These are phyloP conservation scores for Blastomyces silverae DNA, from an alignment of 2,329 filamentous ascomycete species.

Conservation along the genomic window DNA sequence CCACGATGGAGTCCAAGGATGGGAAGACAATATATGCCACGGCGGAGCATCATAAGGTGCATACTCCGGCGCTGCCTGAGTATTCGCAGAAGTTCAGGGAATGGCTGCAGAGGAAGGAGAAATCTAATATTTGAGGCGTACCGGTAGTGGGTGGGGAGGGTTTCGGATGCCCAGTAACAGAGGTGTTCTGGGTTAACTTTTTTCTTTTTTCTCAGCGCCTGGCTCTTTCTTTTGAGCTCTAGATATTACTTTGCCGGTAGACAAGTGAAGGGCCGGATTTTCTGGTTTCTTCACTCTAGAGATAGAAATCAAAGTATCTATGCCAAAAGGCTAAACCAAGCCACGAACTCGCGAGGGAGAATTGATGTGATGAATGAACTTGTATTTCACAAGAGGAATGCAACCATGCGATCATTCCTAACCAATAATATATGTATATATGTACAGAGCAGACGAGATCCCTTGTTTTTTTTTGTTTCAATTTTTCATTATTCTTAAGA, in stretches of 20 bases:
- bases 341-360: background rate
- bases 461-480: conserved; percentile 20
- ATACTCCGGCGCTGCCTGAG: conserved; percentile 36
- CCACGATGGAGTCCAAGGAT: conserved; percentile 46
- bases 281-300: background rate
- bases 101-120: conserved; percentile 7
- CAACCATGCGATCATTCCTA: conserved; percentile 26
- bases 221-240: background rate
- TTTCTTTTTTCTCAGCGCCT: background rate
- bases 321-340: background rate
- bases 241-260: background rate
- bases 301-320: background rate
- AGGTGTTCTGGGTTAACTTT: background rate
- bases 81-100: conserved; percentile 28
- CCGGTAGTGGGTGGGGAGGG: background rate
- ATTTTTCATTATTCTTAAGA: conserved; percentile 23
- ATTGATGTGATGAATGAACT: conserved; percentile 12
- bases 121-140: conserved; percentile 2
- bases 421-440: conserved; percentile 20
- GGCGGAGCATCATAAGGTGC: conserved; percentile 50
- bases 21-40: conserved; percentile 45
- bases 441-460: conserved; percentile 5
- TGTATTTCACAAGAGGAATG: conserved; percentile 15
- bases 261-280: too few relatives aligned
- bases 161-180: background rate